A percentile compares a stretch with the other conserved stretches of the same genome.
Conservation (phyloP, 352 stramenopile species). For the Phytophthora europaea region DNA sequence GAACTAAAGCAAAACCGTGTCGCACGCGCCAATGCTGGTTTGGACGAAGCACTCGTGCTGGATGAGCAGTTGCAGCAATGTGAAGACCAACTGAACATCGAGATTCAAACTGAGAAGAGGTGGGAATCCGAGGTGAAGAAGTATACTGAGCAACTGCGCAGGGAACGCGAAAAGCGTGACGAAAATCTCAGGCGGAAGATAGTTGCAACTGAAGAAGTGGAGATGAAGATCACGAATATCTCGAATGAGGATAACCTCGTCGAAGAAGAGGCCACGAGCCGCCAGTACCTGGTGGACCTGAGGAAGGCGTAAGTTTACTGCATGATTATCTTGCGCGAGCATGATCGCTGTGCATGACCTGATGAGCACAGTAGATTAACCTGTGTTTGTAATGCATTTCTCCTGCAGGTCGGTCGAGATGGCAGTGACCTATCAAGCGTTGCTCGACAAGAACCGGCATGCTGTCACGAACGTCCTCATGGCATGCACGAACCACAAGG, state of each 20-base stretch:
- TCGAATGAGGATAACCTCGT: conserved; percentile 65
- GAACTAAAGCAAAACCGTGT: conserved; percentile 76
- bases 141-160: conserved; percentile 60
- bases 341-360: not conserved
- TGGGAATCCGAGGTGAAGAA: conserved; percentile 60
- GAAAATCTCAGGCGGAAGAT: conserved; percentile 56
- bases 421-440: conserved; percentile 54
- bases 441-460: conserved; percentile 71
- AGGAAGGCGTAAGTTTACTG: conserved; percentile 65
- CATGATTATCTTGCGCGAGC: not conserved
- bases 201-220: conserved; percentile 69
- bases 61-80: conserved; percentile 65
- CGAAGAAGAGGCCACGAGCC: conserved; percentile 51
- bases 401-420: conserved; percentile 55
- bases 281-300: conserved; percentile 52
- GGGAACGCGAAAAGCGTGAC: conserved; percentile 62
- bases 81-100: conserved; percentile 59
- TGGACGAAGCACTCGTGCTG: conserved; percentile 69
- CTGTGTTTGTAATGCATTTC: not conserved
- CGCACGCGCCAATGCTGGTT: conserved; percentile 58
- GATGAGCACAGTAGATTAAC: conserved; percentile 8
- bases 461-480: conserved; percentile 71
- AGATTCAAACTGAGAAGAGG: conserved; percentile 64
- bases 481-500: conserved; percentile 76
- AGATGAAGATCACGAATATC: conserved; percentile 77